A percentile compares a stretch with the other conserved stretches of the same genome.
Conservation (phyloP, 345 rosid genomes). For the Melaleuca alternifolia region DNA sequence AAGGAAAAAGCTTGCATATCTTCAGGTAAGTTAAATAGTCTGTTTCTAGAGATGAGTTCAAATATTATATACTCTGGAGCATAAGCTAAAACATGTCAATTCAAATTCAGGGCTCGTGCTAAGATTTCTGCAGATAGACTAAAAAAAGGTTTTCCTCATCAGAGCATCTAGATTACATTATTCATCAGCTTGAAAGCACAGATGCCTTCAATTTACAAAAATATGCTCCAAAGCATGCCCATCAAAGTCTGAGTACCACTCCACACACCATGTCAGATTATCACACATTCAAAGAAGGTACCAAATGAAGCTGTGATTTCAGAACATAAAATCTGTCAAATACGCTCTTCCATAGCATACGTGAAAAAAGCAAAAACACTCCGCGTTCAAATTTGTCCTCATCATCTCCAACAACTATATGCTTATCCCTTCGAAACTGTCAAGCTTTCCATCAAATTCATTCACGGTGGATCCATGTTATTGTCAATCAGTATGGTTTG, state of each 20-base stretch:
- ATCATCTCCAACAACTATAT: neutral
- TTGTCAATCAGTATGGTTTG: neutral
- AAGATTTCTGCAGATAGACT: neutral
- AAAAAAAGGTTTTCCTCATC: neutral
- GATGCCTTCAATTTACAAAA: neutral
- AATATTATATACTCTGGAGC: neutral
- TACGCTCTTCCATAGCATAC: neutral
- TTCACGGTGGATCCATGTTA: neutral
- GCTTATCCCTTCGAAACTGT: neutral
- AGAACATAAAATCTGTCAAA: neutral
- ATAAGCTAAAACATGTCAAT: neutral
- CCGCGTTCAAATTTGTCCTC: neutral
- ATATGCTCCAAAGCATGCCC: neutral
- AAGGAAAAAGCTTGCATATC: neutral
- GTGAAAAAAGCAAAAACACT: neutral
- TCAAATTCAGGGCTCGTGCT: neutral
- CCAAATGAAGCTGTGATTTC: neutral
- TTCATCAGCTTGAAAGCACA: neutral
- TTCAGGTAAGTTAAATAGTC: neutral
- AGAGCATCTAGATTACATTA: neutral
- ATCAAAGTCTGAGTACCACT: neutral
- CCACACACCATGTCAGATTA: neutral
- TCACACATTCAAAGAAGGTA: neutral
- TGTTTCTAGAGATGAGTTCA: neutral
- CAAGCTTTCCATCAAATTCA: neutral